Evolutionary conservation across 2,329 filamentous ascomycete genomes (phyloP).

Genomic region (Capronia americana): DNA sequence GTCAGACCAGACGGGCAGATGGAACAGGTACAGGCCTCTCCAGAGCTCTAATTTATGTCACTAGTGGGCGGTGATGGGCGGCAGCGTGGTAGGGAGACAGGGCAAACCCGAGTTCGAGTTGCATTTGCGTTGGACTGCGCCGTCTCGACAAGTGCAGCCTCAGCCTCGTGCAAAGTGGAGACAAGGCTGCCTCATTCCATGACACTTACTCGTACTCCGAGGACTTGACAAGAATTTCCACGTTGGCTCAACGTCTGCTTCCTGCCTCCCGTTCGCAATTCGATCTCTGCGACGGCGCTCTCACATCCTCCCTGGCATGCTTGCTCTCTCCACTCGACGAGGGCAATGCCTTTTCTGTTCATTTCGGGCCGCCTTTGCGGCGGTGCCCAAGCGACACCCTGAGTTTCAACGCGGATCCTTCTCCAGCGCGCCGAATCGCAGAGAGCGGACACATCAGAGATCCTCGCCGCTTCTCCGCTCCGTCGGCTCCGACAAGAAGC

Average conservation of each 20-base stretch:
- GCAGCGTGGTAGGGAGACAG: background rate
- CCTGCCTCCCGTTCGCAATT: background rate
- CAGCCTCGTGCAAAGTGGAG: conserved; percentile 3
- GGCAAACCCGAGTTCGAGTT: background rate
- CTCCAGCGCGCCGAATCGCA: conserved; percentile 39
- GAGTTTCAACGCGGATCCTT: conserved; percentile 41
- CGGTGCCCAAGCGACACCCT: conserved; percentile 29
- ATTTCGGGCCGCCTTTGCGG: conserved; percentile 41
- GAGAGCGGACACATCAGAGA: conserved; percentile 8
- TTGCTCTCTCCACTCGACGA: conserved; percentile 24
- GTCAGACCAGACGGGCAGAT: background rate
- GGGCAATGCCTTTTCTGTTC: conserved; percentile 51
- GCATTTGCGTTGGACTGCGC: background rate
- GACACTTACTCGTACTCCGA: background rate
- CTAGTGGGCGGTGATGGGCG: background rate
- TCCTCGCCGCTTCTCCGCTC: background rate
- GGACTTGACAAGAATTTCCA: background rate
- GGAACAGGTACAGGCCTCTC: background rate
- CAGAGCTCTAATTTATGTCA: background rate
- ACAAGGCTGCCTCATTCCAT: background rate
- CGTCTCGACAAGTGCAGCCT: conserved; percentile 3
- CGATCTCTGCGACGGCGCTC: background rate
- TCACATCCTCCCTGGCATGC: conserved; percentile 23
- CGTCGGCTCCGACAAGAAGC: background rate
- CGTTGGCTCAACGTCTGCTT: background rate